These are phyloP conservation scores for Phytophthora parvispora DNA, from an alignment of 352 stramenopile species.

Conservation along the genomic window DNA sequence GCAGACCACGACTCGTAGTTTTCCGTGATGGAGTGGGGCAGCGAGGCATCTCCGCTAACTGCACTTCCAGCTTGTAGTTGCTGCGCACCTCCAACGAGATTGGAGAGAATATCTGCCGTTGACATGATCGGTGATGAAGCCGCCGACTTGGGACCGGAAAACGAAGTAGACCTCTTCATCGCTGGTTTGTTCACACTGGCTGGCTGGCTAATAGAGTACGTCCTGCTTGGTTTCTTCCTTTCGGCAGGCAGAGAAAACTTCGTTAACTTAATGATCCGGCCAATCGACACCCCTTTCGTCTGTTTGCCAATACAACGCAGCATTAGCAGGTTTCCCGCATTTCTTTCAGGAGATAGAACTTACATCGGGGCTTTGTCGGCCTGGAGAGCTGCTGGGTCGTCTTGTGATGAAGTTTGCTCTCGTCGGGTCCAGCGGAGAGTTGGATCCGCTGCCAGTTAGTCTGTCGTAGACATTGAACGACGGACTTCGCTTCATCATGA, in stretches of 20 bases:
- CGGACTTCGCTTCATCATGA: conserved; percentile 49
- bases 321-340: too few species aligned
- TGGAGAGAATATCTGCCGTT: conserved; percentile 11
- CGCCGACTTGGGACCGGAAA: conserved; percentile 32
- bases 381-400: conserved; percentile 27
- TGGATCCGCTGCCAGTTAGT: conserved; percentile 36
- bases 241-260: conserved; percentile 38
- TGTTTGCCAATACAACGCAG: conserved; percentile 10
- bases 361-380: conserved; percentile 32
- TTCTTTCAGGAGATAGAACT: not conserved
- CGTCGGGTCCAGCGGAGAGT: conserved; percentile 14
- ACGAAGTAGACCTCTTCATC: conserved; percentile 34
- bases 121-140: conserved; percentile 24
- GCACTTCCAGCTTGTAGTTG: not conserved
- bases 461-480: conserved; percentile 56
- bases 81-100: not conserved
- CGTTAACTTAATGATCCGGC: conserved; percentile 57
- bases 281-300: conserved; percentile 40
- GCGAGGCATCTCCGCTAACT: conserved; percentile 2
- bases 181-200: conserved; percentile 35
- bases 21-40: conserved; percentile 47
- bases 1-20: conserved; percentile 70
- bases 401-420: conserved; percentile 31
- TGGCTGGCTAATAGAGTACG: conserved; percentile 35
- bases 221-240: conserved; percentile 12